phyloP scores from a whole-genome alignment of 352 stramenopile genomes.

The Vaucheria bursata region DNA sequence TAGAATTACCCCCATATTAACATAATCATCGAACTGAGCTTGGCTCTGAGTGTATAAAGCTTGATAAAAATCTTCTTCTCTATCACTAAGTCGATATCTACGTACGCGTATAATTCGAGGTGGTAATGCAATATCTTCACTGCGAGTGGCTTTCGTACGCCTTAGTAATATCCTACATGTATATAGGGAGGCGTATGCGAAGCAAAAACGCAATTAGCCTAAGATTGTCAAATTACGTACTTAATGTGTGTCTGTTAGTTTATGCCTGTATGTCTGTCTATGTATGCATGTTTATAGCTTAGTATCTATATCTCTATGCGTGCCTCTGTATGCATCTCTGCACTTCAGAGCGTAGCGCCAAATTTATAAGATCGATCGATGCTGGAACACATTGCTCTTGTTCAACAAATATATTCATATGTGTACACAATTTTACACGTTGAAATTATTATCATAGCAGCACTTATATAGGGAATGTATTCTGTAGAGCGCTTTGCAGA shows the following conservation, averaged over 20 bases:
- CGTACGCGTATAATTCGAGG: constrained; percentile 63
- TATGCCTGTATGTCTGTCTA: background rate
- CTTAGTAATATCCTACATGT: constrained; percentile 79
- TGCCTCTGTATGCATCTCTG: no score
- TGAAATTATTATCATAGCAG: no score
- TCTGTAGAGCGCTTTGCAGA: no score
- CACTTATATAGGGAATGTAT: no score
- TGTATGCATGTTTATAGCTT: background rate
- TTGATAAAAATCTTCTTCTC: constrained; percentile 87
- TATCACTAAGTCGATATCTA: constrained; percentile 35
- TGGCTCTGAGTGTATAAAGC: constrained; percentile 92
- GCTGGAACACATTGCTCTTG: no score
- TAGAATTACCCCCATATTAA: constrained; percentile 88
- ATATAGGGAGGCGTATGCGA: no score
- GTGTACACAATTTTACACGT: no score
- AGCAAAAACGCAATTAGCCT: background rate
- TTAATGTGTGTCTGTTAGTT: no score
- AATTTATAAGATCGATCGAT: no score
- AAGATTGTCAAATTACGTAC: constrained; percentile 51
- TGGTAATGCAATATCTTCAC: constrained; percentile 55
- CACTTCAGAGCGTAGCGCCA: no score
- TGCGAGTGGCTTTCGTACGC: constrained; percentile 90
- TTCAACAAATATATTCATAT: no score
- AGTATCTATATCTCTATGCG: no score
- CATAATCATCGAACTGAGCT: constrained; percentile 96